phyloP scores from a whole-genome alignment of 495 filamentous ascomycete species.

The Geopyxis carbonaria region DNA sequence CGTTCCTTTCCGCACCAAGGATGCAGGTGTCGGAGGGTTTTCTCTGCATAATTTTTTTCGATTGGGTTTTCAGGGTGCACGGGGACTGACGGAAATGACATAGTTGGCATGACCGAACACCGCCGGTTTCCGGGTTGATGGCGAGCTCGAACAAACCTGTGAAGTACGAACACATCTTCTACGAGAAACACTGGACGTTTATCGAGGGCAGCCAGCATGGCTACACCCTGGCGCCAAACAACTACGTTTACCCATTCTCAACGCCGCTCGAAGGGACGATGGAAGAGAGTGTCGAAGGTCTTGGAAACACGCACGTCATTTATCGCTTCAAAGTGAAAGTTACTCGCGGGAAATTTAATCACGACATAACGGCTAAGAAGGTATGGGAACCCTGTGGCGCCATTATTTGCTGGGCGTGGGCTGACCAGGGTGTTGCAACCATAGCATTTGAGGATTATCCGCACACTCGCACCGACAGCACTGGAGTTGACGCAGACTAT shows the following conservation, averaged over 20 bases:
- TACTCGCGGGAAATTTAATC: slow-evolving; percentile 58
- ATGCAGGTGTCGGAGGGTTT: too few species aligned
- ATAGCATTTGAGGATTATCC: slow-evolving; percentile 63
- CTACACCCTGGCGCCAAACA: slow-evolving; percentile 38
- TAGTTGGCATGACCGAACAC: slow-evolving; percentile 1
- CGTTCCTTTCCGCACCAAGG: too few species aligned
- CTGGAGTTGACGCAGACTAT: slow-evolving; percentile 73
- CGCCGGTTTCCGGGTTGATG: background rate
- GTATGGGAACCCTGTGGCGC: slow-evolving; percentile 2
- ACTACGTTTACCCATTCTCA: slow-evolving; percentile 74
- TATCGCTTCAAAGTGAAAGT: slow-evolving; percentile 83
- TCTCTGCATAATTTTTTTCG: too few species aligned
- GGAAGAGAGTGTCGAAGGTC: slow-evolving; percentile 76
- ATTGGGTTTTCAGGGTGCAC: too few species aligned
- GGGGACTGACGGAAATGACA: background rate
- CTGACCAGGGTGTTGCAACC: slow-evolving; percentile 6
- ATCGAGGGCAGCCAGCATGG: slow-evolving; percentile 33
- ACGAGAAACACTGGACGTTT: slow-evolving; percentile 40
- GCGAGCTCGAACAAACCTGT: slow-evolving; percentile 3
- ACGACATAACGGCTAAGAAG: slow-evolving; percentile 60
- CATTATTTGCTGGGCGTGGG: background rate
- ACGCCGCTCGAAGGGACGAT: slow-evolving; percentile 9
- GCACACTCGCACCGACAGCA: slow-evolving; percentile 64
- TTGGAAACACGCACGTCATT: slow-evolving; percentile 60
- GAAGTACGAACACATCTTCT: slow-evolving; percentile 38